Evolutionary conservation across 345 rosid genomes (phyloP).

Genomic region (Eutrema japonicum): DNA sequence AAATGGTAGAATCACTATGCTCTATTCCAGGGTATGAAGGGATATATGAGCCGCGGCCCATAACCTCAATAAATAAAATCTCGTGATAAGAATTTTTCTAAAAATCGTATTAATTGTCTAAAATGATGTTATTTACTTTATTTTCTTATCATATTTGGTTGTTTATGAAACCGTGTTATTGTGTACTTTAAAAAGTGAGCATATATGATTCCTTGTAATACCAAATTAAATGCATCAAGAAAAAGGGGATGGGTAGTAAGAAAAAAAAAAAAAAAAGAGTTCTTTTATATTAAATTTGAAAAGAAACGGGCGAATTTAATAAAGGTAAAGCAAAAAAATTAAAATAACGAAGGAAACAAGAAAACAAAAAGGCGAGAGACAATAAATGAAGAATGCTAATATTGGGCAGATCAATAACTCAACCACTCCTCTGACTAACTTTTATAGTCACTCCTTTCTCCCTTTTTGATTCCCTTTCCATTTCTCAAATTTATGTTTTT

Average conservation of each 20-base stretch:
- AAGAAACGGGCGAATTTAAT: slow-evolving; percentile 33
- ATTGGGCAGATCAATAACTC: slow-evolving; percentile 77
- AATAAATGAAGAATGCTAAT: slow-evolving; percentile 54
- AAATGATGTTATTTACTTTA: no score
- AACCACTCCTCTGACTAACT: slow-evolving; percentile 88
- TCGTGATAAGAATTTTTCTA: no score
- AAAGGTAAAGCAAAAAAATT: slow-evolving; percentile 5
- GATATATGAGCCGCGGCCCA: no score
- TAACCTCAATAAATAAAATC: background rate
- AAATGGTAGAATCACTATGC: background rate
- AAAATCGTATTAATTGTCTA: background rate
- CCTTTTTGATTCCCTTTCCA: slow-evolving; percentile 69
- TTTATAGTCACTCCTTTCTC: slow-evolving; percentile 46
- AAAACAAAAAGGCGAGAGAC: slow-evolving; percentile 25
- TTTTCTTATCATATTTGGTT: background rate
- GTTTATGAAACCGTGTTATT: background rate
- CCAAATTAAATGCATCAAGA: background rate
- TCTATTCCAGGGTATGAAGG: no score
- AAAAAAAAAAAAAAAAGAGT: no score
- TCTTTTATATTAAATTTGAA: background rate
- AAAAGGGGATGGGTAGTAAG: background rate
- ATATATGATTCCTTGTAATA: background rate
- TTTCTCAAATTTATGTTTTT: slow-evolving; percentile 30
- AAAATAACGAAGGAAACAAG: background rate
- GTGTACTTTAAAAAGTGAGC: background rate